A percentile compares a stretch with the other conserved stretches of the same genome.
Conservation (phyloP, 78 protist genomes). For the Chrysochromulina parva region DNA sequence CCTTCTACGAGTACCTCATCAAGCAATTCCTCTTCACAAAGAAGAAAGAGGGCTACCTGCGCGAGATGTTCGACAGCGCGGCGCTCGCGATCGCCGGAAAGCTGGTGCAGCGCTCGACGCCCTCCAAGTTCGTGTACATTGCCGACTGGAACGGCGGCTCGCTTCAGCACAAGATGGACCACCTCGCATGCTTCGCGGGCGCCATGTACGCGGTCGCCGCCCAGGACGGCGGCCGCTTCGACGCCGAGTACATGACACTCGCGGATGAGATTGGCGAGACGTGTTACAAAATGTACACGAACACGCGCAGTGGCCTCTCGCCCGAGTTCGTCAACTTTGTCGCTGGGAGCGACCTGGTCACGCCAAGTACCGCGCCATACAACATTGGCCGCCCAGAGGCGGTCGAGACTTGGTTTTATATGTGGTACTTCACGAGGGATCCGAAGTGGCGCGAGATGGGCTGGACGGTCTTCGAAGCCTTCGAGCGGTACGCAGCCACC, state of each 20-base stretch:
- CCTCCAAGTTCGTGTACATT: not conserved
- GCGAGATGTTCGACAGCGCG: not conserved
- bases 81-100: not conserved
- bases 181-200: conserved; percentile 86
- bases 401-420: conserved; percentile 48
- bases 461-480: conserved; percentile 47
- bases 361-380: not conserved
- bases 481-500: conserved; percentile 36
- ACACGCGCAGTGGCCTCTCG: conserved; percentile 41
- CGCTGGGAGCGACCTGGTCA: not conserved
- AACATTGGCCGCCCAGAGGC: conserved; percentile 54
- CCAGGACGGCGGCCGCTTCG: not conserved
- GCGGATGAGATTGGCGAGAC: conserved; percentile 55
- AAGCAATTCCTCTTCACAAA: conserved; percentile 40
- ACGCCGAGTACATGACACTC: not conserved
- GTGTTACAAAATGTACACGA: conserved; percentile 52
- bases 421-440: conserved; percentile 66
- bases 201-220: conserved; percentile 85
- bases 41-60: not conserved
- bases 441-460: conserved; percentile 64
- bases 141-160: not conserved
- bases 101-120: not conserved
- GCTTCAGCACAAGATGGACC: conserved; percentile 73
- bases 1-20: conserved; percentile 83
- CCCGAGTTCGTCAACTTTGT: conserved; percentile 56